Base-by-base conservation (phyloP, 2,329 filamentous ascomycete species). In the Fusarium floridanum region DNA sequence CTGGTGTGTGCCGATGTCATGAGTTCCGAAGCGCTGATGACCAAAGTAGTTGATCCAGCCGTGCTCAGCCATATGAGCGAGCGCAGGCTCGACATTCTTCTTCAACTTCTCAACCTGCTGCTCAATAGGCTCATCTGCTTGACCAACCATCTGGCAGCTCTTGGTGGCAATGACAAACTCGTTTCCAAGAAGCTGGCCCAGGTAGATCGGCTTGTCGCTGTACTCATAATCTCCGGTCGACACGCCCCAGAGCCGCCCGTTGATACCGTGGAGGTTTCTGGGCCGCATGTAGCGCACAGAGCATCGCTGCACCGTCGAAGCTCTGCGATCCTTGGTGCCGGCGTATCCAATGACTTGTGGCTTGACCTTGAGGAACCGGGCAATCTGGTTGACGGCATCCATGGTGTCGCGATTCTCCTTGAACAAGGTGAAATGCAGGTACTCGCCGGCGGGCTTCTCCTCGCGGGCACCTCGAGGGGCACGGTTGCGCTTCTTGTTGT, bases 11-110 rank as follows among this genome's bases (percentile, higher is more conserved):
- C 95, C 93, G 14, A 94, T 93, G 32, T 91, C 86, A 82, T 97
- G 96, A 0, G 95, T 96, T 32, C 97, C 97, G 78, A 99, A 99
- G 27, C 97, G 92, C 84, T 99, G 97, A n/a, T 98, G 91, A 10
- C 97, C 97, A 80, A 95, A 99, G 85, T 98, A 99, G 84, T 99
- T 99, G 83, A 99, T 92, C 86, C 97, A 99, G 4, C 97, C 97
- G 53, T 92, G 89, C 50, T 91, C 84, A 64, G 88, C 86, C 75
- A 98, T 90, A 72, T 92, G 90, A 48, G 88, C 85, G 61, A 98
- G 85, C 1, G 94, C 88, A 16, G 87, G 82, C 66, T 87, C 86
- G 11, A 91, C 86, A 41, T 88, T 81, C 29, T 74, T 64, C 64
- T 75, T 78, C 53, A 85, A 73, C 37, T 76, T 74, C 17, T 80